phyloP scores from a whole-genome alignment of 176 grass and related monocot genomes.

The Luzula sylvatica region DNA sequence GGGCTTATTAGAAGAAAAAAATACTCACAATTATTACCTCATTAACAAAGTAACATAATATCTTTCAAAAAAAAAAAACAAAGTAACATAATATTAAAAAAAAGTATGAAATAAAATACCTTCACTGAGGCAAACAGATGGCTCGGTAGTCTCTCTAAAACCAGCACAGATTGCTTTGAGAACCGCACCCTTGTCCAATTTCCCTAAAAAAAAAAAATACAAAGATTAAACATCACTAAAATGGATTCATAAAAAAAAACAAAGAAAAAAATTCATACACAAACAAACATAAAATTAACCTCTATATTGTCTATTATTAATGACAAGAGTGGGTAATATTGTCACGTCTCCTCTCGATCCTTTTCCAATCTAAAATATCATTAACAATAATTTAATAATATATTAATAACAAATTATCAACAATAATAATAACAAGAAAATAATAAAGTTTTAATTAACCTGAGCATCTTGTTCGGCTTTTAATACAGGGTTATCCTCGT shows the following conservation, averaged over 20 bases:
- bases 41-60: not conserved
- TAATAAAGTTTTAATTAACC: constrained; percentile 30
- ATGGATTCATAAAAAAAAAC: not conserved
- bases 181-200: constrained; percentile 78
- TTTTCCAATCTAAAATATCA: constrained; percentile 64
- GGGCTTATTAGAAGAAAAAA: not conserved
- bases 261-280: not conserved
- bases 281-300: constrained; percentile 29
- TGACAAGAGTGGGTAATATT: constrained; percentile 87
- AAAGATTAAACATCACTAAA: constrained; percentile 4
- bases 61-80: not conserved
- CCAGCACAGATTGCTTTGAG: constrained; percentile 90
- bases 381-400: not conserved
- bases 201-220: constrained; percentile 46
- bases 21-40: not conserved
- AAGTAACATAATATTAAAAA: not conserved
- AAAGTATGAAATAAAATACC: constrained; percentile 27
- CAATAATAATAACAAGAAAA: not conserved
- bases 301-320: constrained; percentile 96
- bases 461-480: constrained; percentile 91
- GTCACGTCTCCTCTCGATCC: constrained; percentile 82
- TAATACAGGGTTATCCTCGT: constrained; percentile 72
- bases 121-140: constrained; percentile 76
- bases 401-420: constrained; percentile 3
- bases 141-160: constrained; percentile 72